Evolutionary conservation across 1,139 yeast genomes (phyloP), one percentile per base, ranked within the genome.

Genomic region (Lodderomyces orthopsilosis): DNA sequence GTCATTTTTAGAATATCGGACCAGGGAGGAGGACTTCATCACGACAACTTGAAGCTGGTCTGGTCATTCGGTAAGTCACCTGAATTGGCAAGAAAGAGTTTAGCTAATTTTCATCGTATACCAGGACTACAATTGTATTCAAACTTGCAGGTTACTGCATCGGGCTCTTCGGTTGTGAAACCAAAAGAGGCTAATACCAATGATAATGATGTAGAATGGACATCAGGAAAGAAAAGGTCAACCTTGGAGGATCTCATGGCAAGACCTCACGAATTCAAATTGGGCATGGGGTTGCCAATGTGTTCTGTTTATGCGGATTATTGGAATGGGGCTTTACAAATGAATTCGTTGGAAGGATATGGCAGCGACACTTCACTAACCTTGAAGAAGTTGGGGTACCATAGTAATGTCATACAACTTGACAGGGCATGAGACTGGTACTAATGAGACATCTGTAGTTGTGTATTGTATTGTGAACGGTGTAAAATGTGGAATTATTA

Each of bases 221-320:
- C 18, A 8, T 30, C 19, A 7, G 19, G 19, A 30, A 30, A 56
- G 43, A 70, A 69, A 44, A 58, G 58, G 42, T 66, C 73, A 2
- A 70, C 76, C 0, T 59, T 71, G 45, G 68, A 65, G 39, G 57
- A 58, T 27, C 72, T 89, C 52, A 79, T 86, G 38, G 73, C 83
- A 15, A 74, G 96, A 51, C 88, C 94, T 0, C 83, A 86, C 26
- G 77, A 84, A 47, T 76, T 78, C 53, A 84, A 85, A 47, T 66
- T 91, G 19, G 97, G 97, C 0, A 76, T 91, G 52, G 96, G 97
- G 0, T 70, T 91, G 46, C 97, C 98, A 0, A 81, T 91, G 83
- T 85, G 95, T 55, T 82, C 86, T 51, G 88, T 91, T 0, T 91
- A 91, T 58, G 91, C 96, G 0, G 97, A 91, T 54, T 91, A 91